Evolutionary conservation across 2,329 filamentous ascomycete genomes (phyloP).

Genomic region (Knufia petricola): DNA sequence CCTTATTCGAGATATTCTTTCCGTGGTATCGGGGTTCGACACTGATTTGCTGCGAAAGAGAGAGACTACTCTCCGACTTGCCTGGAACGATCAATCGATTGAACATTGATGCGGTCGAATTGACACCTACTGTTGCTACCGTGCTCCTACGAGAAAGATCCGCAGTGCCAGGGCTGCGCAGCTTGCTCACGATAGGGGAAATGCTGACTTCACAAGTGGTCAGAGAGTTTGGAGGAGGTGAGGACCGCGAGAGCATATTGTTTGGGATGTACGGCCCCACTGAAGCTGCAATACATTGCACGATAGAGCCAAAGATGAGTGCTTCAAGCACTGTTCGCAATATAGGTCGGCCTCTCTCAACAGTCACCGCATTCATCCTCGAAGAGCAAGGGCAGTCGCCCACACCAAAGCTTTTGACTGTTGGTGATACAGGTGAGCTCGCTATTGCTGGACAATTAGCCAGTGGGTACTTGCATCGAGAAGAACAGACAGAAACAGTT

Average conservation of each 20-base stretch:
- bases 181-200: slow-evolving; percentile 81
- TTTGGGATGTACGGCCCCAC: slow-evolving; percentile 95
- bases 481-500: slow-evolving; percentile 60
- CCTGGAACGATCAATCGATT: slow-evolving; percentile 55
- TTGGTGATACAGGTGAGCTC: slow-evolving; percentile 66
- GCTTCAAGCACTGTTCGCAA: slow-evolving; percentile 50
- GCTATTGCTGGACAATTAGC: slow-evolving; percentile 78
- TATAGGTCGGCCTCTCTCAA: slow-evolving; percentile 70
- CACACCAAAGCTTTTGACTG: slow-evolving; percentile 47
- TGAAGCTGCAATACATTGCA: slow-evolving; percentile 85
- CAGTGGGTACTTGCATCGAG: slow-evolving; percentile 69
- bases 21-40: slow-evolving; percentile 65
- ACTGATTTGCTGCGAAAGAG: slow-evolving; percentile 60
- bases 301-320: slow-evolving; percentile 56
- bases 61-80: slow-evolving; percentile 64
- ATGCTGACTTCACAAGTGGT: slow-evolving; percentile 76
- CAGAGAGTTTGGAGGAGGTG: slow-evolving; percentile 62
- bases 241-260: slow-evolving; percentile 51
- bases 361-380: slow-evolving; percentile 68
- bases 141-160: slow-evolving; percentile 61
- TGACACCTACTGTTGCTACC: slow-evolving; percentile 79
- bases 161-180: slow-evolving; percentile 56
- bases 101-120: slow-evolving; percentile 70
- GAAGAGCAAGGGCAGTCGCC: slow-evolving; percentile 34
- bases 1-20: slow-evolving; percentile 91